Percentiles rank a stretch among this genome's conserved stretches.
These are phyloP conservation scores for Geranomyces michiganensis DNA, from an alignment of 192 early-diverging fungal species.

Conservation along the genomic window DNA sequence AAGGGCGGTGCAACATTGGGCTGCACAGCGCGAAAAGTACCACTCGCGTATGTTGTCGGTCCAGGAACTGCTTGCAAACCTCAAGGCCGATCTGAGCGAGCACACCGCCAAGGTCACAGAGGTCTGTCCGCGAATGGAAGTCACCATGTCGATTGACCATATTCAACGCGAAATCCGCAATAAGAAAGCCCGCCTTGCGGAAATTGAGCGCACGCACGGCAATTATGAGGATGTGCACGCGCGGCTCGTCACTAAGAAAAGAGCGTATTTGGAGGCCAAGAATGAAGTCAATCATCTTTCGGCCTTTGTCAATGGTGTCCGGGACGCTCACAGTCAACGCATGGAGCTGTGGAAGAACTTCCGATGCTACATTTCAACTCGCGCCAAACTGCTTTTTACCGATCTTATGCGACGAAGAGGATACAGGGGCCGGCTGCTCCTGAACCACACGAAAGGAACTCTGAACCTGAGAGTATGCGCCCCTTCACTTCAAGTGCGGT, in stretches of 20 bases:
- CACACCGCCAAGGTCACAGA: too few relatives aligned
- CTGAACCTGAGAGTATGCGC: conserved; percentile 20
- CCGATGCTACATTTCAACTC: conserved; percentile 71
- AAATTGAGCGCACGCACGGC: conserved; percentile 23
- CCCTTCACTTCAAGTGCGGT: too few relatives aligned
- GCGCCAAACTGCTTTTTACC: conserved; percentile 74
- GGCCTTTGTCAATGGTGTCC: conserved; percentile 41
- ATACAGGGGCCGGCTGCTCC: conserved; percentile 75
- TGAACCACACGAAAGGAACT: conserved; percentile 64
- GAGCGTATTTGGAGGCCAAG: conserved; percentile 28
- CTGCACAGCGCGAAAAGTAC: background rate
- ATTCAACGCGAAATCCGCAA: background rate
- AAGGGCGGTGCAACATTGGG: background rate
- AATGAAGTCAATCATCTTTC: conserved; percentile 23
- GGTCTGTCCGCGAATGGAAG: too few relatives aligned
- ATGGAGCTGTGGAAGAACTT: conserved; percentile 68
- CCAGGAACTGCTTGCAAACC: too few relatives aligned
- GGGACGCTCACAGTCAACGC: conserved; percentile 60
- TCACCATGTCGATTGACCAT: too few relatives aligned
- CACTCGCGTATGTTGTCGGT: background rate
- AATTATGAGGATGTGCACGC: conserved; percentile 20
- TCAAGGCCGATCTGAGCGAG: too few relatives aligned
- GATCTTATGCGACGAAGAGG: conserved; percentile 77
- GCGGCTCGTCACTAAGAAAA: conserved; percentile 10
- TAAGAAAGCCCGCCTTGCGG: too few relatives aligned